Percentiles rank a stretch among this genome's conserved stretches.
These are phyloP conservation scores for Lolium perenne DNA, from an alignment of 176 grass and related monocot genomes.

Conservation along the genomic window DNA sequence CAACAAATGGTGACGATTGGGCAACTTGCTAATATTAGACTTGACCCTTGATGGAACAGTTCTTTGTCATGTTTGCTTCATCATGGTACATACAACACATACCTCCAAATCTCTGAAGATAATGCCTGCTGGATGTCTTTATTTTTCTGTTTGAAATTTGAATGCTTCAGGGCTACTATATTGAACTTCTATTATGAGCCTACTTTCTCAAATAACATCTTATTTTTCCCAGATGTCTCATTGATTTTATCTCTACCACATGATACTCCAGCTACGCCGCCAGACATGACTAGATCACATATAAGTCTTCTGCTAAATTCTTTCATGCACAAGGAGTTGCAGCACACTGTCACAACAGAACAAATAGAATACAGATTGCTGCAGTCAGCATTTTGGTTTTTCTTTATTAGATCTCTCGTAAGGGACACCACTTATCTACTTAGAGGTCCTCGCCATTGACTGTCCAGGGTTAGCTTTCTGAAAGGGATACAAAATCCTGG, in stretches of 20 bases:
- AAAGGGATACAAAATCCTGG: background rate
- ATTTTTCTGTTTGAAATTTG: conserved; percentile 6
- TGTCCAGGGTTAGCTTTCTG: background rate
- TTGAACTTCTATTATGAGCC: background rate
- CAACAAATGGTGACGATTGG: background rate
- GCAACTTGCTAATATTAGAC: conserved; percentile 16
- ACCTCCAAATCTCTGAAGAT: background rate
- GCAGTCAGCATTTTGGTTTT: background rate
- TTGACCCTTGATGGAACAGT: conserved; percentile 19
- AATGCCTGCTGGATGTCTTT: background rate
- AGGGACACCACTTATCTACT: conserved; percentile 9
- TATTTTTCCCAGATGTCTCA: background rate
- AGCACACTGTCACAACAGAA: background rate
- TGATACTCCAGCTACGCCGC: background rate
- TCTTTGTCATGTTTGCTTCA: conserved; percentile 16
- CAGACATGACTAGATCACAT: background rate
- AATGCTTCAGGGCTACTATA: background rate
- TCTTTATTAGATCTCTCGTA: background rate
- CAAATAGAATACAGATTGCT: background rate
- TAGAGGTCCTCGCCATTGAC: background rate
- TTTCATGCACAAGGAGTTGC: background rate
- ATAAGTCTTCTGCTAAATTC: background rate
- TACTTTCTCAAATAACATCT: background rate
- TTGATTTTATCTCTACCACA: background rate
- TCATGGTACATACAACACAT: background rate